These are phyloP conservation scores for Tardiomyces depauwii DNA, from an alignment of 1,139 yeast species.

Conservation along the genomic window DNA sequence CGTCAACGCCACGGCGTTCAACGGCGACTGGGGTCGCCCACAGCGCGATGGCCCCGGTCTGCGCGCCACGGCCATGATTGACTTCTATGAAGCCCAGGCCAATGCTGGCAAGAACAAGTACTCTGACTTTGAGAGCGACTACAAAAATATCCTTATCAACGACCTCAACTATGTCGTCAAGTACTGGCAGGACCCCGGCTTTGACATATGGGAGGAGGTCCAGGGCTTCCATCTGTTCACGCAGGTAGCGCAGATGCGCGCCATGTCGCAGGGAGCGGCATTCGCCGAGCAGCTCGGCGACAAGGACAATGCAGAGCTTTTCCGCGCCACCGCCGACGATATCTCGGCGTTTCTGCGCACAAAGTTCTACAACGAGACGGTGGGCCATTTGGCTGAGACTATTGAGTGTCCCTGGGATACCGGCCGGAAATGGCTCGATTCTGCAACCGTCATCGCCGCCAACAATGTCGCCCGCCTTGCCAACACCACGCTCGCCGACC, in stretches of 20 bases:
- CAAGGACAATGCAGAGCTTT: slow-evolving; percentile 13
- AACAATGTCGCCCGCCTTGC: slow-evolving; percentile 30
- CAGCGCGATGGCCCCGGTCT: slow-evolving; percentile 94
- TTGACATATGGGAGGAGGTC: slow-evolving; percentile 93
- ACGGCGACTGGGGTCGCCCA: slow-evolving; percentile 82
- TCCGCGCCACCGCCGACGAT: neutral
- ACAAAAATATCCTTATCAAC: slow-evolving; percentile 42
- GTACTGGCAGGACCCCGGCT: slow-evolving; percentile 58
- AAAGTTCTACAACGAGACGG: slow-evolving; percentile 16
- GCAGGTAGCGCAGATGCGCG: slow-evolving; percentile 57
- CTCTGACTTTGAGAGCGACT: slow-evolving; percentile 9
- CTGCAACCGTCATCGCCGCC: slow-evolving; percentile 65
- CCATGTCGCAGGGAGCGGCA: slow-evolving; percentile 47
- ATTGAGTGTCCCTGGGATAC: slow-evolving; percentile 15
- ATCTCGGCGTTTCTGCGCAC: slow-evolving; percentile 2
- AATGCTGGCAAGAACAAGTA: slow-evolving; percentile 27
- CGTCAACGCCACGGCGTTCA: slow-evolving; percentile 52
- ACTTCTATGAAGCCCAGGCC: slow-evolving; percentile 38
- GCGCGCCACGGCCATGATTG: slow-evolving; percentile 52
- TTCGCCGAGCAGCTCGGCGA: slow-evolving; percentile 32
- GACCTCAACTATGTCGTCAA: slow-evolving; percentile 56
- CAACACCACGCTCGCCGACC: slow-evolving; percentile 13
- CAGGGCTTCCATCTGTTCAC: slow-evolving; percentile 70
- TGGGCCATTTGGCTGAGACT: slow-evolving; percentile 30
- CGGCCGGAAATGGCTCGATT: slow-evolving; percentile 62